Base-by-base conservation (phyloP, 768 basidiomycete genomes). In the Macrolepiota fuliginosa region DNA sequence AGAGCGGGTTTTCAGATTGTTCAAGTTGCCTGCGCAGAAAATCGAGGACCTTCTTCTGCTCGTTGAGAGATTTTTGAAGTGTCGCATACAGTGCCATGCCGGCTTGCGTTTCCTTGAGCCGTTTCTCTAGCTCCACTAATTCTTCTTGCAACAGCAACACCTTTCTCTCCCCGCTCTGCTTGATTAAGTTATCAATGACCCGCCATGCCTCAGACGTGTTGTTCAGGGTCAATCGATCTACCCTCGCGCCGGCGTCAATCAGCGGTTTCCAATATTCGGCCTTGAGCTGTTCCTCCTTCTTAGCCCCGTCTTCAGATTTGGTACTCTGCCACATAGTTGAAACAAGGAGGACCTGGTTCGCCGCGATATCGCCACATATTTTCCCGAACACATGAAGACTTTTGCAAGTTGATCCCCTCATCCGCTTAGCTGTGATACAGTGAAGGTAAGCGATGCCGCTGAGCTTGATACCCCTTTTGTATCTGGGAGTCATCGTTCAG, bases 261-360 rank as follows among this genome's bases (percentile, higher is more conserved):
- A 68, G 58, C 7, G 56, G 61, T 12, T 54, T 64, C 64, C 65
- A 67, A 39, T 64, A 69, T 2, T 57, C 22, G 19, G 17, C 13
- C 6, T 47, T 47, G 46, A 47, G 46, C 5, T 47, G 7, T 9
- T 57, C 36, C 54, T 74, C 74, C 13, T 77, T 69, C 45, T 46
- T 46, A 22, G 63, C 39, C 2, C 72, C 76, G 3, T 66, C 61
- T 0, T 29, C 42, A 2, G 17, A 36, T 0, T 66, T 65, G 17
- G 73, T 64, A 42, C 67, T 68, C 62, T 73, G 72, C 77, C 77
- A 79, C 72, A 75, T 77, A 17, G 77, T 77, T 1, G 78, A 76
- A 9, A 69, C 72, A 10, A 80, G 62, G 17, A 72, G 59, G 3
- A 79, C 73, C 10, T 72, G 72, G 0, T 63, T 62, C 17, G 73